A percentile compares a stretch with the other conserved stretches of the same genome.
These are phyloP conservation scores for Xerocomus spinulosus DNA, from an alignment of 768 basidiomycete genomes.

Conservation along the genomic window DNA sequence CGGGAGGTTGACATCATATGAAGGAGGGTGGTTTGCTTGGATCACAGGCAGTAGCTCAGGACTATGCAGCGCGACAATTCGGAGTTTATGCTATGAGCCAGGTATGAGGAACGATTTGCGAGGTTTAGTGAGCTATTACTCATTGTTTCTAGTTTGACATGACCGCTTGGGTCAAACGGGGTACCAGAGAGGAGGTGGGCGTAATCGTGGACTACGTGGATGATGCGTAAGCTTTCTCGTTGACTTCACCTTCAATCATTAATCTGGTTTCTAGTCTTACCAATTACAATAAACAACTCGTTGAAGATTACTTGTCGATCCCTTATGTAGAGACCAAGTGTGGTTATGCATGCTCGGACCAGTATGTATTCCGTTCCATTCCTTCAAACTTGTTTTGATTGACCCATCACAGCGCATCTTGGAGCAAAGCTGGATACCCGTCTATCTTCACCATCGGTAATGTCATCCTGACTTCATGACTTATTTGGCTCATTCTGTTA, in stretches of 20 bases:
- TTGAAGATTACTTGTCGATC: slow-evolving; percentile 76
- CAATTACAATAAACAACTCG: slow-evolving; percentile 67
- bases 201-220: slow-evolving; percentile 85
- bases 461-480: not conserved
- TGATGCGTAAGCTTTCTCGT: slow-evolving; percentile 39
- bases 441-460: slow-evolving; percentile 73
- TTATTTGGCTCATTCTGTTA: not conserved
- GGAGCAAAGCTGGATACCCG: slow-evolving; percentile 82
- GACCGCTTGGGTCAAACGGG: slow-evolving; percentile 91
- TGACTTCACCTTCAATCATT: slow-evolving; percentile 15
- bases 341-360: slow-evolving; percentile 93
- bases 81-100: slow-evolving; percentile 31
- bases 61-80: slow-evolving; percentile 46
- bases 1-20: not conserved
- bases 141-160: slow-evolving; percentile 70
- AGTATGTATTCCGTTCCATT: slow-evolving; percentile 45
- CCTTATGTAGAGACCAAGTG: slow-evolving; percentile 82
- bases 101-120: slow-evolving; percentile 10
- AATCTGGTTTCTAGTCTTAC: slow-evolving; percentile 53
- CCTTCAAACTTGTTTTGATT: slow-evolving; percentile 22
- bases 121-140: slow-evolving; percentile 19
- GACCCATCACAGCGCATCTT: slow-evolving; percentile 54
- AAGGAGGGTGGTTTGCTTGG: slow-evolving; percentile 81
- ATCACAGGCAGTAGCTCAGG: slow-evolving; percentile 81
- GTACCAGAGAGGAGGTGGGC: slow-evolving; percentile 73